These are phyloP conservation scores for Penicillium glabrum DNA, from an alignment of 2,329 filamentous ascomycete species.

Conservation along the genomic window DNA sequence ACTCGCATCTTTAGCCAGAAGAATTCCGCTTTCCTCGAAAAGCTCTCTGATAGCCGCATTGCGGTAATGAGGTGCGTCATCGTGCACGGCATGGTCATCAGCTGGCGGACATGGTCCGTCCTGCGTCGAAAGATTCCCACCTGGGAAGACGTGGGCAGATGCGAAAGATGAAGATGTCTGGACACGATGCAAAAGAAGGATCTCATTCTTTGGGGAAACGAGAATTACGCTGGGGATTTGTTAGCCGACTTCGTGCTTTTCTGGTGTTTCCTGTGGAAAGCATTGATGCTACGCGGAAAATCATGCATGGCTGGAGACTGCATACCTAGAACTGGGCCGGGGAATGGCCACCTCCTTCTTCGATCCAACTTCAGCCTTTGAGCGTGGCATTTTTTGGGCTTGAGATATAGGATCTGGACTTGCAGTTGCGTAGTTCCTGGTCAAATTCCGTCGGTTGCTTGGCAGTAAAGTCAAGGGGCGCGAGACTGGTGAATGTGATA, in stretches of 20 bases:
- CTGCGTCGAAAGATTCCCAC: slow-evolving; percentile 75
- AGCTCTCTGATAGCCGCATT: slow-evolving; percentile 83
- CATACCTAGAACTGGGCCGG: slow-evolving; percentile 64
- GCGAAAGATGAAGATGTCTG: slow-evolving; percentile 80
- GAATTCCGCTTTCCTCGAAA: slow-evolving; percentile 91
- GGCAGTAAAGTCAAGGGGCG: background rate
- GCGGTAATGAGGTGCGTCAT: slow-evolving; percentile 73
- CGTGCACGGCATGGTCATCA: slow-evolving; percentile 59
- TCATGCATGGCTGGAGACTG: background rate
- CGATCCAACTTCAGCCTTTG: slow-evolving; percentile 16
- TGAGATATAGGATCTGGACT: background rate
- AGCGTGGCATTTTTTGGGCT: slow-evolving; percentile 20
- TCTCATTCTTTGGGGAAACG: slow-evolving; percentile 80
- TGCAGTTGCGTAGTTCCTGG: slow-evolving; percentile 15
- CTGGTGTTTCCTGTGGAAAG: background rate
- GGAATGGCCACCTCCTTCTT: slow-evolving; percentile 49
- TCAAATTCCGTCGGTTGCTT: background rate
- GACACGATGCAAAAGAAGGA: slow-evolving; percentile 84
- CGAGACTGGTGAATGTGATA: background rate
- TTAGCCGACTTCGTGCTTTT: slow-evolving; percentile 8
- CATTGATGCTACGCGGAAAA: background rate
- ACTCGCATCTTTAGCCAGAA: slow-evolving; percentile 60
- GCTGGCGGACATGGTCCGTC: slow-evolving; percentile 63
- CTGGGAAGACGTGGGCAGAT: slow-evolving; percentile 92
- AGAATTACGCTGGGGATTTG: slow-evolving; percentile 67